Evolutionary conservation across 192 early-diverging fungal genomes (phyloP).

Genomic region (Chytriomyces sp.): DNA sequence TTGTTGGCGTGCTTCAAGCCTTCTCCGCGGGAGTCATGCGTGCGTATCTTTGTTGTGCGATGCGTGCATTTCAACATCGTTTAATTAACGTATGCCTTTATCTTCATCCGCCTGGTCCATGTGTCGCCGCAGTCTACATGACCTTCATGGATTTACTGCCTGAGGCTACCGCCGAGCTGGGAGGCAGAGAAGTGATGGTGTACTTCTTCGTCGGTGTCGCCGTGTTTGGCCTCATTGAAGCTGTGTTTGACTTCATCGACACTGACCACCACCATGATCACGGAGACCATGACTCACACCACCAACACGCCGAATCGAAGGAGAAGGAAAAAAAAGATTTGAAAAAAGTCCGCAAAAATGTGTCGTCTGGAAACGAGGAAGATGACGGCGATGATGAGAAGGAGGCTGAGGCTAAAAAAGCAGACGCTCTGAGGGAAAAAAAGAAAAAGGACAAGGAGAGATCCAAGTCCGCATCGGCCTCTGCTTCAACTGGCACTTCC

Average conservation of each 20-base stretch:
- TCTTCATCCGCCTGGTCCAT: too few species aligned
- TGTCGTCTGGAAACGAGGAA: neutral
- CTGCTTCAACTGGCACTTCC: neutral
- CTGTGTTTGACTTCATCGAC: slow-evolving; percentile 43
- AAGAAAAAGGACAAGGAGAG: slow-evolving; percentile 34
- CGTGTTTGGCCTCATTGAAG: slow-evolving; percentile 50
- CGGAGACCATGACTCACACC: neutral
- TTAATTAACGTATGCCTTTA: too few species aligned
- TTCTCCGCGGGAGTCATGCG: slow-evolving; percentile 31
- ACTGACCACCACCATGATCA: slow-evolving; percentile 45
- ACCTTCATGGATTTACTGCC: slow-evolving; percentile 62
- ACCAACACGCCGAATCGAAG: slow-evolving; percentile 22
- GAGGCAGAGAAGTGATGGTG: slow-evolving; percentile 46
- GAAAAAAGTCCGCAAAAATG: neutral
- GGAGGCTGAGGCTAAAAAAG: slow-evolving; percentile 9
- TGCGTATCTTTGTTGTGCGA: too few species aligned
- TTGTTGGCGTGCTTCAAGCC: slow-evolving; percentile 56
- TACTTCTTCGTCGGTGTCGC: slow-evolving; percentile 61
- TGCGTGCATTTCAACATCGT: too few species aligned
- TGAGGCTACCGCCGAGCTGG: slow-evolving; percentile 49
- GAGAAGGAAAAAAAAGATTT: neutral
- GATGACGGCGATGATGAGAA: slow-evolving; percentile 9
- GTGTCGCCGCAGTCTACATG: slow-evolving; percentile 44
- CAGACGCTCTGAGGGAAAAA: slow-evolving; percentile 7
- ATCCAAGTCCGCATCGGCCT: neutral